These are phyloP conservation scores for Phlebiopsis gigantea DNA, from an alignment of 768 basidiomycete species.

Conservation along the genomic window DNA sequence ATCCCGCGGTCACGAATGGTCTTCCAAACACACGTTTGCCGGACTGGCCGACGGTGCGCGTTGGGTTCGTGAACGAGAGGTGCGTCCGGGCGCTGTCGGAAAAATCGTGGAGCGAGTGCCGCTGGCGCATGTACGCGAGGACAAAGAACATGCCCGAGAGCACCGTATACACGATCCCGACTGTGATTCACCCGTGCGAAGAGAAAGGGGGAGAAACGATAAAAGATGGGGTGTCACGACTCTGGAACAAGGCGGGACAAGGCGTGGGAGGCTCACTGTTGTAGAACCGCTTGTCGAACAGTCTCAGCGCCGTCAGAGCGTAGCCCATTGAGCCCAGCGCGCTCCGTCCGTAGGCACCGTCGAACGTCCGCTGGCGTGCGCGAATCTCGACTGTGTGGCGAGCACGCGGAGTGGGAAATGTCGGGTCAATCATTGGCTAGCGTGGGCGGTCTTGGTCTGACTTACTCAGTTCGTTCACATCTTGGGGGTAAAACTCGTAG, in stretches of 20 bases:
- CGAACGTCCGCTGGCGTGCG: conserved; percentile 76
- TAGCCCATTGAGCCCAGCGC: conserved; percentile 73
- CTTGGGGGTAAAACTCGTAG: conserved; percentile 28
- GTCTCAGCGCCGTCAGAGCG: conserved; percentile 64
- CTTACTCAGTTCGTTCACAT: conserved; percentile 28
- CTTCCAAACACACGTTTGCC: conserved; percentile 62
- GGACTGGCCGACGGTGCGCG: conserved; percentile 58
- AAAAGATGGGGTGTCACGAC: too few relatives aligned
- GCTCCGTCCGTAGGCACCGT: conserved; percentile 75
- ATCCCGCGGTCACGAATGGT: conserved; percentile 78
- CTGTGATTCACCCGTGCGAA: conserved; percentile 23
- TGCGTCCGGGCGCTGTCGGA: conserved; percentile 42
- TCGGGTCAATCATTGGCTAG: not conserved
- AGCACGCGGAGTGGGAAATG: not conserved
- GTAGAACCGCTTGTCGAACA: conserved; percentile 76
- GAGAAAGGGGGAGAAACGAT: not conserved
- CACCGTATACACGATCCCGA: conserved; percentile 60
- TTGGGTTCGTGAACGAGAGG: conserved; percentile 27
- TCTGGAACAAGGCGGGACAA: not conserved
- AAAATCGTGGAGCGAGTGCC: conserved; percentile 71
- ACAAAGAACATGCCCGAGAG: conserved; percentile 58
- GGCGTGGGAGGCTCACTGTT: conserved; percentile 59
- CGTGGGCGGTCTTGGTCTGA: not conserved
- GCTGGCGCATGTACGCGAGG: conserved; percentile 52
- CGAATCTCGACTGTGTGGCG: conserved; percentile 70